Base-by-base conservation (phyloP, 805 yeast genomes). In the Suhomyces prunicola region DNA sequence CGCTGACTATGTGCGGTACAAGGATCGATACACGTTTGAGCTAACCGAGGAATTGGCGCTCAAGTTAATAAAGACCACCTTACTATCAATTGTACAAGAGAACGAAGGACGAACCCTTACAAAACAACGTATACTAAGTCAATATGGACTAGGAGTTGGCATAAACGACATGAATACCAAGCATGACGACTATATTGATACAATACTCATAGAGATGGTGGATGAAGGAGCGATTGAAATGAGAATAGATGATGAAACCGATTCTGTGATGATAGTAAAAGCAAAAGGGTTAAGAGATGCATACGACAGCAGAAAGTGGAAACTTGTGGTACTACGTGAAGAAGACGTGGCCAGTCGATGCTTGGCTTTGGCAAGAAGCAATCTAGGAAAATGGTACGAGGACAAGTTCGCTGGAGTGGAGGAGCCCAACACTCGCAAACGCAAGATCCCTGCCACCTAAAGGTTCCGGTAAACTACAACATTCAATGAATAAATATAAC, bases 271-370 rank as follows among this genome's bases (percentile, higher is more conserved):
- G 4, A 60, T 72, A 1, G 45, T 47, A 7, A 62, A 56, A 17
- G 56, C 68, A 12, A 23, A 42, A 2, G 59, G 57, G 5, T 50
- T 66, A 12, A 58, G 77, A 36, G 79, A 75, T 56, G 66, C 71
- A 9, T 74, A 60, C 60, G 68, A 69, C 52, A 52, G 60, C 4
- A 52, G 46, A 4, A 49, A 54, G 12, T 61, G 64, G 41, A 23
- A 46, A n/a, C 54, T 73, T 36, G 46, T 58, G 33, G 68, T 68
- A 4, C 54, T 74, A 39, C 46, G 48, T n/a, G 62, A 62, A 42
- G 57, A 56, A 5, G 74, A 69, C 40, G 58, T 71, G 13, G 35
- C 55, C 15, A 56, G 49, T 9, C 54, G 61, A 19, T 56, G 63
- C 9, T 51, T 69, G 27, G 54, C 52, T 4, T 22, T 46, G 26